Conservation (phyloP, 768 basidiomycete genomes). For the Coprinopsis strossmayeri region DNA sequence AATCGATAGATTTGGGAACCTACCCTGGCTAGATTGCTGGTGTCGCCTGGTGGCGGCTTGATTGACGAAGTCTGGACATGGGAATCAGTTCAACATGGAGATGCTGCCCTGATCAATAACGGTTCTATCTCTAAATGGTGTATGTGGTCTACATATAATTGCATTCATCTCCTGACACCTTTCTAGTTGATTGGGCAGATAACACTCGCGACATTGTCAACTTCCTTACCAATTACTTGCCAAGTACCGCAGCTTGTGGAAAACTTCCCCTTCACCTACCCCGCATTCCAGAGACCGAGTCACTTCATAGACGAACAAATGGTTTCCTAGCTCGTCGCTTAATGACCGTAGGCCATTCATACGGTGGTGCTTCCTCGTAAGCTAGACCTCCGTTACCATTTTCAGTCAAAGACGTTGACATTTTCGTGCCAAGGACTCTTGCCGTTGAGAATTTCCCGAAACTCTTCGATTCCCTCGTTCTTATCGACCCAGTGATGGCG, state of each 20-base stretch:
- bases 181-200: conserved; percentile 70
- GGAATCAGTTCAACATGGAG: conserved; percentile 83
- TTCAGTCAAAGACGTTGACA: too few species aligned
- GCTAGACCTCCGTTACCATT: conserved; percentile 27
- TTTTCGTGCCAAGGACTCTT: conserved; percentile 36
- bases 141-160: background rate
- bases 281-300: conserved; percentile 37
- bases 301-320: conserved; percentile 30
- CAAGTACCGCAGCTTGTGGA: conserved; percentile 27
- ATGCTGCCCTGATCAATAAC: conserved; percentile 78
- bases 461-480: conserved; percentile 64
- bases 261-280: conserved; percentile 47
- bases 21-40: conserved; percentile 45
- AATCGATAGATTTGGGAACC: conserved; percentile 72
- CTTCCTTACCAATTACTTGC: conserved; percentile 66
- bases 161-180: background rate
- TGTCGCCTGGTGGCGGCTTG: conserved; percentile 25
- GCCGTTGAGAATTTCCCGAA: conserved; percentile 58
- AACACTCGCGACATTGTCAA: conserved; percentile 73
- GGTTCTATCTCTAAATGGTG: conserved; percentile 19
- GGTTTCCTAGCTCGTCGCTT: conserved; percentile 54
- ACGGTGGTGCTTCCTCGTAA: conserved; percentile 74
- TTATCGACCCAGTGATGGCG: conserved; percentile 74
- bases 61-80: conserved; percentile 75
- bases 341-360: conserved; percentile 75